Evolutionary conservation across 2,329 filamentous ascomycete genomes (phyloP), one percentile per base, ranked within the genome.

Genomic region (Fusarium dimerum): DNA sequence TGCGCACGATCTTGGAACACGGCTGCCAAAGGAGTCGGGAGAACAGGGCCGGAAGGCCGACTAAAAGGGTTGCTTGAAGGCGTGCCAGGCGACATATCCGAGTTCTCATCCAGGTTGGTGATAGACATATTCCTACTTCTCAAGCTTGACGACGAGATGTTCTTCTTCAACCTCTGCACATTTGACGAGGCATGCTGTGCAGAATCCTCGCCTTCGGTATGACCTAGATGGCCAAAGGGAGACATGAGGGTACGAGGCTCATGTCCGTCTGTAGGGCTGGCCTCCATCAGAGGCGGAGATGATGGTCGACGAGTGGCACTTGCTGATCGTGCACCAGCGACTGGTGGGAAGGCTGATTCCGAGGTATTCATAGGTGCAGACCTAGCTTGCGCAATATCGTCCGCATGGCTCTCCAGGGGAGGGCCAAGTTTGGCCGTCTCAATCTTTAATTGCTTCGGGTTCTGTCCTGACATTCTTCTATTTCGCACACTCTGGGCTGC

Each of bases 401-500:
- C 54, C 2, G 52, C 44, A 34, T 60, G 54, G 12, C 45, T 50
- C 8, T 64, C 48, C 3, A 65, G 40, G 20, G 62, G 60, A 16
- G 62, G 56, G n/a, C 52, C 59, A 7, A 70, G 62, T 20, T 68
- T 71, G 1, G 65, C 60, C 0, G 92, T 97, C 70, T 97, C 90
- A 50, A 97, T 97, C 73, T 92, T 96, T 46, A 97, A 77, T 65
- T 92, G 89, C 68, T 89, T 92, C 13, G 83, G 76, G 63, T 90
- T 90, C 62, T 90, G 87, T 8, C 88, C 89, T 4, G 92, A 96
- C 32, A 96, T 75, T 56, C 92, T 83, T 54, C 92, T 83, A 62
- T 82, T 90, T 48, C 90, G 83, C 47, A 95, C 89, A 40, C 85
- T 79, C 61, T 73, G 73, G 0, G 70, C 66, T 3, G 76, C 68